Conservation (phyloP, 2,329 filamentous ascomycete genomes). For the Eurotiales sp. region DNA sequence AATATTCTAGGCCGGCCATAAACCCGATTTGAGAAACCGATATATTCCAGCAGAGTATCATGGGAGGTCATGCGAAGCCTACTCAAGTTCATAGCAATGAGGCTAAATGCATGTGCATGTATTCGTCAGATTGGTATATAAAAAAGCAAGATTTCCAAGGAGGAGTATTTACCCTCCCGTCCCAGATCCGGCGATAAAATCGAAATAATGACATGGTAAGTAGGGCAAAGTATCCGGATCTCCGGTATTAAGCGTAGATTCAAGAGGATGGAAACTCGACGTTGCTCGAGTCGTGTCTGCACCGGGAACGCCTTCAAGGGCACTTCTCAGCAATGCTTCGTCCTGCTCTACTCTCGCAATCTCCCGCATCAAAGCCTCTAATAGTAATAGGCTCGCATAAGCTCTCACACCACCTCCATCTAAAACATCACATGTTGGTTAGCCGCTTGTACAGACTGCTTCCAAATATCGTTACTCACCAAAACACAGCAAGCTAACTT, state of each 20-base stretch:
- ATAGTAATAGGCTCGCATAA: constrained; percentile 1
- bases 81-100: constrained; percentile 39
- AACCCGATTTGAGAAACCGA: constrained; percentile 21
- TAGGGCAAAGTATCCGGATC: not conserved
- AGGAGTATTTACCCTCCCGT: not conserved
- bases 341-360: constrained; percentile 4
- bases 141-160: not conserved
- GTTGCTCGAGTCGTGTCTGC: not conserved
- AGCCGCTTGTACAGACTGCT: no score
- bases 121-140: no score
- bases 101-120: no score
- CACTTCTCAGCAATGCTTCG: not conserved
- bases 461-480: no score
- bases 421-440: not conserved
- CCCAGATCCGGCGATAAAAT: constrained; percentile 1
- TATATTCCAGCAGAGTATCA: constrained; percentile 31
- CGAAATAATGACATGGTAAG: constrained; percentile 3
- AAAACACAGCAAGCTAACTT: no score
- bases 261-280: not conserved
- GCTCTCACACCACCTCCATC: constrained; percentile 4
- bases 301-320: not conserved
- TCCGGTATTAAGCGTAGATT: not conserved
- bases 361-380: constrained; percentile 1
- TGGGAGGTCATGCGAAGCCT: constrained; percentile 33
- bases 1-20: constrained; percentile 21